Evolutionary conservation across 176 grass and related monocot species (phyloP).

Genomic region (Luzula sylvatica): DNA sequence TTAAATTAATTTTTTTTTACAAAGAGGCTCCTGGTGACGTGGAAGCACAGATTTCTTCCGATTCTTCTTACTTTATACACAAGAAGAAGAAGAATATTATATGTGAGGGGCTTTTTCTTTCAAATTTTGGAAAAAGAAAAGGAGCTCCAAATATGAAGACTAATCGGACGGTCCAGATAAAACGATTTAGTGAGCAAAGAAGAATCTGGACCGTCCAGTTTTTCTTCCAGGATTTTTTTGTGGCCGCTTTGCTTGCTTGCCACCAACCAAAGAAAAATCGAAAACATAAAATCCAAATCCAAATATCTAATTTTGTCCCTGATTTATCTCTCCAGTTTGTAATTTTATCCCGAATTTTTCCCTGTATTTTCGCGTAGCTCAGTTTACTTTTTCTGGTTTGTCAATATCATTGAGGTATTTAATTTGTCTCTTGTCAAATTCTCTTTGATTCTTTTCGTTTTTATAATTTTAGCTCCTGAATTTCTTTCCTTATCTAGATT

Average conservation of each 20-base stretch:
- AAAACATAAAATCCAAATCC: background rate
- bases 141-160: too few species aligned
- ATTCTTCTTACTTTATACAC: too few species aligned
- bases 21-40: too few species aligned
- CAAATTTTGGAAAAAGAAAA: too few species aligned
- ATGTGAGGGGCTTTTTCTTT: too few species aligned
- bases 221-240: background rate
- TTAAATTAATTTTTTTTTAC: too few species aligned
- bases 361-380: background rate
- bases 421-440: background rate
- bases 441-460: background rate
- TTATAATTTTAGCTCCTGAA: background rate
- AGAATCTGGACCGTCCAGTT: background rate
- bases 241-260: too few species aligned
- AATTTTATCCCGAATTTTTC: too few species aligned
- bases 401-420: constrained; percentile 21
- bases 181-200: background rate
- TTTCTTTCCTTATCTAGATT: background rate
- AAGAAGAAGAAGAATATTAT: too few species aligned
- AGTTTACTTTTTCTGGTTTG: constrained; percentile 2
- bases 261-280: background rate
- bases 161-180: background rate
- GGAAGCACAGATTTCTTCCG: too few species aligned
- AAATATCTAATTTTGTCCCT: background rate
- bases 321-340: background rate